Conservation (phyloP, 345 rosid species). For the Camelina sativa region DNA sequence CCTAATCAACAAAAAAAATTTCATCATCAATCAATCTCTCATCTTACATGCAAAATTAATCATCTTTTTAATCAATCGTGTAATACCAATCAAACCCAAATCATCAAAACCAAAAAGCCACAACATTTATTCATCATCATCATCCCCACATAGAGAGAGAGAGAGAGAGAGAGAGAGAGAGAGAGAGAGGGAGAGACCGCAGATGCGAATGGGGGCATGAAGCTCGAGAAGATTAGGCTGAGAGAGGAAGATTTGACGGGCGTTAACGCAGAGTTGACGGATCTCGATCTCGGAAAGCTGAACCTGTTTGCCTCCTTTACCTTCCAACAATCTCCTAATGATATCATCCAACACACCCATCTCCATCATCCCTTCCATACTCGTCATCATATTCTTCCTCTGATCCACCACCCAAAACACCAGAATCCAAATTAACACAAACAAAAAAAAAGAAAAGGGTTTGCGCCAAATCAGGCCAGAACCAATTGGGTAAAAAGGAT, state of each 20-base stretch:
- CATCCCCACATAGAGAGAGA: background rate
- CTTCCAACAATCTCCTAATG: conserved; percentile 85
- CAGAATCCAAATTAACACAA: conserved; percentile 20
- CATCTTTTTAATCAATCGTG: conserved; percentile 17
- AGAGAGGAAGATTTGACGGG: conserved; percentile 90
- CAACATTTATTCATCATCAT: background rate
- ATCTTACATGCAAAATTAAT: conserved; percentile 10
- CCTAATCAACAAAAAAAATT: background rate
- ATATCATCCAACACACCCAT: conserved; percentile 87
- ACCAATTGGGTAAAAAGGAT: conserved; percentile 22
- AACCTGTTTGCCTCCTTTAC: conserved; percentile 92
- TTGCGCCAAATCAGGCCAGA: conserved; percentile 33
- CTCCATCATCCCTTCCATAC: conserved; percentile 79
- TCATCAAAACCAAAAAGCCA: conserved; percentile 13
- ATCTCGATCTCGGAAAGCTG: conserved; percentile 97
- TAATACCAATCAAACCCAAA: conserved; percentile 8
- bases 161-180: background rate
- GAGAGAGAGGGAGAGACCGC: conserved; percentile 59
- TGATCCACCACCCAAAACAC: conserved; percentile 9
- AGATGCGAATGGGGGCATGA: conserved; percentile 84
- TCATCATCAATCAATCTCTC: background rate
- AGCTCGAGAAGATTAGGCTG: conserved; percentile 85
- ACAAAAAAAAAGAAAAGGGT: conserved; percentile 3
- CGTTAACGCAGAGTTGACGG: conserved; percentile 95
- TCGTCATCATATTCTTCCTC: conserved; percentile 57